Evolutionary conservation across 2,329 filamentous ascomycete species (phyloP), one percentile per base, ranked within the genome.

Genomic region (Decorospora gaudefroyi): DNA sequence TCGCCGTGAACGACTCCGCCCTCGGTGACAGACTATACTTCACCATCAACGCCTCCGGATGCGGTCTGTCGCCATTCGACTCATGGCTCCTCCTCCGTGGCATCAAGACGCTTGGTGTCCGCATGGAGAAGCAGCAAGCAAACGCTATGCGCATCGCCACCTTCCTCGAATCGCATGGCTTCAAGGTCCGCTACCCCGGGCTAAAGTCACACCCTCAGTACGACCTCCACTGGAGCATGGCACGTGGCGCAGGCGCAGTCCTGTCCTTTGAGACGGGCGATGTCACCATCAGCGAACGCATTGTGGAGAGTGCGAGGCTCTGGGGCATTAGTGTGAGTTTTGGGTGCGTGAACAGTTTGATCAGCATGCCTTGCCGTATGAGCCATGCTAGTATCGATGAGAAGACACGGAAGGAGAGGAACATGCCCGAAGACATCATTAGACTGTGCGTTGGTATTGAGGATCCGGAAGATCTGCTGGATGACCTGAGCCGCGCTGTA

Each of bases 281-380:
- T 62, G 77, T 90, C 2, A 75, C 78, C 6, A 74, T 96, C 21
- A 95, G 88, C 4, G 90, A 96, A 75, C 83, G 91, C 26, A 96
- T 99, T 61, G 93, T 99, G 4, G 93, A 97, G 74, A 88, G 88
- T 19, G 88, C 93, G 2, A 84, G 88, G 54, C 77, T 99, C 21
- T 99, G 90, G 85, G 90, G 88, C 22, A 99, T 99, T 60, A 95
- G 88, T 56, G 93, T 99, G 47, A 96, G 90, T 65, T 99, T 99
- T 68, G 93, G 93, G 33, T 97, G 93, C 69, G 93, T 99, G 56
- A 99, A 99, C 76, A 95, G 89, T 68, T 76, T 99, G 70, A 99
- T 99, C 72, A 96, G 91, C 75, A 96, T 99, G 92, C 92, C 93
- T 6, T 99, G 93, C 75, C 90, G 92, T 64, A 99, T 99, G 95